phyloP scores from a whole-genome alignment of 2,329 filamentous ascomycete species.

The Colletotrichum incanum region DNA sequence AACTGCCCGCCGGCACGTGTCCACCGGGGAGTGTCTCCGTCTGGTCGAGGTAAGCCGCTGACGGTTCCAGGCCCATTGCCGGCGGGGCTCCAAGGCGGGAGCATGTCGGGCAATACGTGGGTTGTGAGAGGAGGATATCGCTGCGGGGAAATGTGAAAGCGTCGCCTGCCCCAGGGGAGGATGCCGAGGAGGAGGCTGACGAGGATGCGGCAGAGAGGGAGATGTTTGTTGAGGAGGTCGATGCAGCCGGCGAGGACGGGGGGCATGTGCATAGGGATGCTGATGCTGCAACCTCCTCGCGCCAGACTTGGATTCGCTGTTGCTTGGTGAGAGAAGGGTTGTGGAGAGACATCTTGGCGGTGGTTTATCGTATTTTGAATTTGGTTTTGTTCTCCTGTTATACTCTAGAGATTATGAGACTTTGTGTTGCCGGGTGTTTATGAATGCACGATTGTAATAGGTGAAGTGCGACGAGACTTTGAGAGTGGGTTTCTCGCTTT shows the following conservation, averaged over 20 bases:
- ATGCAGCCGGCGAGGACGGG: slow-evolving; percentile 50
- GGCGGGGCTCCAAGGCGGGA: slow-evolving; percentile 39
- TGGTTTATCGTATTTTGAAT: no score
- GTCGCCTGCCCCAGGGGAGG: slow-evolving; percentile 25
- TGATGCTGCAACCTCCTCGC: slow-evolving; percentile 61
- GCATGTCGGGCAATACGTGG: slow-evolving; percentile 38
- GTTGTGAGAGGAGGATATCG: slow-evolving; percentile 38
- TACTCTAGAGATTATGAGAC: not conserved
- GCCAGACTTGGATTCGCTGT: slow-evolving; percentile 65
- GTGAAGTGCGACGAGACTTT: not conserved
- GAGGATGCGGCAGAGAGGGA: slow-evolving; percentile 45
- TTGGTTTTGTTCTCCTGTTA: not conserved
- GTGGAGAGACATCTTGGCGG: slow-evolving; percentile 30
- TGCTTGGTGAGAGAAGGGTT: slow-evolving; percentile 27
- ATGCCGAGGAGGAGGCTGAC: slow-evolving; percentile 45
- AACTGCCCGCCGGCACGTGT: slow-evolving; percentile 16
- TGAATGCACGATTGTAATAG: not conserved
- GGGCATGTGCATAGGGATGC: slow-evolving; percentile 53
- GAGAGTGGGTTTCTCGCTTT: not conserved
- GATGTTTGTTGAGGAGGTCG: slow-evolving; percentile 45
- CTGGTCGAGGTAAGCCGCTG: slow-evolving; percentile 25
- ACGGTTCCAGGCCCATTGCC: slow-evolving; percentile 37
- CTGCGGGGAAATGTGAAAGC: slow-evolving; percentile 43
- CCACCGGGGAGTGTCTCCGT: slow-evolving; percentile 9
- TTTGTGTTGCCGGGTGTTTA: slow-evolving; percentile 1